Base-by-base conservation (phyloP, 768 basidiomycete genomes). In the Nidula microcarpa region DNA sequence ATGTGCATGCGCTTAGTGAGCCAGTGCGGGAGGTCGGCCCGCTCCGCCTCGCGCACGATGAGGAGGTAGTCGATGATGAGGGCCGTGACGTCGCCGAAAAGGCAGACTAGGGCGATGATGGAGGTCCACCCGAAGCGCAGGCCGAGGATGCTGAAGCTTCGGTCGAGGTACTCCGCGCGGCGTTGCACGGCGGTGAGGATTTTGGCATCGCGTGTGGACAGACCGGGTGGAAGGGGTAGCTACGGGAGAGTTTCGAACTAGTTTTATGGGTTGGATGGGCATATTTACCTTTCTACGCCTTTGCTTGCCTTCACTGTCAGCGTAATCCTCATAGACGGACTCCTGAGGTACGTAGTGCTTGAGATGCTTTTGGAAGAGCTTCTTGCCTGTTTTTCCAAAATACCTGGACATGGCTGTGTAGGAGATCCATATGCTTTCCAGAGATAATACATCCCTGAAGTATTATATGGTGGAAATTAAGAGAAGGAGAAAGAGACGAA, bases 41-140 rank as follows among this genome's bases (percentile, higher is more conserved):
- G 67, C 10, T 80, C 77, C 1, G 91, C 84, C 53, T 91, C 91
- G 53, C 81, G 78, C 5, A 95, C 70, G 53, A 97, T 82, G 54
- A 96, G 84, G 44, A 73, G 59, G 68, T 95, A 92, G 68, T 90
- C 86, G 52, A 94, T 76, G 2, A 68, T 43, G 5, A 78, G 77
- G 59, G 87, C 82, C 1, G 82, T 75, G 33, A 82, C 71, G 60
- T 90, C 87, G 13, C 91, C 91, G 0, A 80, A 77, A 35, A 84
- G 69, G 6, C 91, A 91, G 44, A 93, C 65, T 14, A 90, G 74
- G 0, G 87, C 86, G 64, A 94, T 87, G 61, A 91, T 66, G 69
- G 92, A 89, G 0, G 91, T 82, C 87, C 87, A 94, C 0, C 94
- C 94, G 55, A 96, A 93, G 10, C 84, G 82, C 50, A 95, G 64